Conservation (phyloP, 257 asterid species). For the Gardenia jasminoides region DNA sequence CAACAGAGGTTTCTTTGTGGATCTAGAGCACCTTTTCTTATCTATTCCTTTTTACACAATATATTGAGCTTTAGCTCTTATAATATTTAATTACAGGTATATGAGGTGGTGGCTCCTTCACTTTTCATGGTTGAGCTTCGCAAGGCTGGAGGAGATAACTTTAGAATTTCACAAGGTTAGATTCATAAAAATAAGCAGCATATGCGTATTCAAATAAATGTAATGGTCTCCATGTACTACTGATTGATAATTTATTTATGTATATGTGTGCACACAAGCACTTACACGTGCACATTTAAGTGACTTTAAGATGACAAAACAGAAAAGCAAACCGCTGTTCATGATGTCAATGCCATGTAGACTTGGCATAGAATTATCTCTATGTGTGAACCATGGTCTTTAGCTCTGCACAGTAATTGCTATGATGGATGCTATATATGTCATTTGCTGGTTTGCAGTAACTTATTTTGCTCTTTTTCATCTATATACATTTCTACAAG, state of each 20-base stretch:
- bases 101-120: conserved; percentile 83
- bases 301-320: background rate
- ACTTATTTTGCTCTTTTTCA: conserved; percentile 6
- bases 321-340: background rate
- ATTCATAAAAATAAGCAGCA: background rate
- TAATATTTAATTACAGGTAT: conserved; percentile 43
- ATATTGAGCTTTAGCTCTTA: background rate
- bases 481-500: conserved; percentile 64
- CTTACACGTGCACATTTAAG: too few species aligned
- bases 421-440: background rate
- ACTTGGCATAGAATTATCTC: background rate
- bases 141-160: conserved; percentile 92
- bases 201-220: background rate
- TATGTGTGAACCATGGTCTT: background rate
- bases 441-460: background rate
- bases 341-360: background rate
- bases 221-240: background rate
- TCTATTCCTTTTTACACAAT: background rate
- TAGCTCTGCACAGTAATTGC: background rate
- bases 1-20: too few species aligned
- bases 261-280: background rate
- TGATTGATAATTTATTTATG: background rate
- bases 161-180: conserved; percentile 87
- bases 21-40: conserved; percentile 24
- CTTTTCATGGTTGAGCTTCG: conserved; percentile 90